Evolutionary conservation across 2,329 filamentous ascomycete species (phyloP).

Genomic region (Aspergillus novofumigatus): DNA sequence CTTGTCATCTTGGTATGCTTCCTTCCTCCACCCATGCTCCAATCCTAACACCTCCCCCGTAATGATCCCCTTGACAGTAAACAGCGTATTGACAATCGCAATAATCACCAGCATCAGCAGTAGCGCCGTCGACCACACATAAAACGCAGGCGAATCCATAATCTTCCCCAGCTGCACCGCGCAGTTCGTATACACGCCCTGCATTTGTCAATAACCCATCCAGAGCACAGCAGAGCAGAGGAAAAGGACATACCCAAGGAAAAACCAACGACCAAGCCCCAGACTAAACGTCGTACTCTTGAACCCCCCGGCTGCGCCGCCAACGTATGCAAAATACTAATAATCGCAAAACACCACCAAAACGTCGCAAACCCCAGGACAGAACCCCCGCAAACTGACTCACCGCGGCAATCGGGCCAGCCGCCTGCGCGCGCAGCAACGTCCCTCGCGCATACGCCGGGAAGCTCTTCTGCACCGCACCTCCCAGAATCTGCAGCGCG

Average conservation of each 20-base stretch:
- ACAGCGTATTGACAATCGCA: conserved; percentile 26
- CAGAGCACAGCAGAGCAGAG: neutral
- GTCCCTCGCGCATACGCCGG: conserved; percentile 29
- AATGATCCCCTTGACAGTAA: conserved; percentile 29
- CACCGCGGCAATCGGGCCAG: conserved; percentile 24
- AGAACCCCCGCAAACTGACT: conserved; percentile 38
- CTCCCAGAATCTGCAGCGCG: conserved; percentile 37
- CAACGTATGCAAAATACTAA: conserved; percentile 30
- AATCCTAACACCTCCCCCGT: conserved; percentile 29
- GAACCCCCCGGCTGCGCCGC: conserved; percentile 16
- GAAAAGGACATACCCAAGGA: conserved; percentile 31
- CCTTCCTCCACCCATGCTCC: conserved; percentile 21
- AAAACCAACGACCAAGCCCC: conserved; percentile 37
- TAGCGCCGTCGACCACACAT: conserved; percentile 36
- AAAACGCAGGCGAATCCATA: conserved; percentile 38
- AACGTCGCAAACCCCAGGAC: conserved; percentile 39
- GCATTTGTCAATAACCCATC: neutral
- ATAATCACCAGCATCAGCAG: conserved; percentile 33
- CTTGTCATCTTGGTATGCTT: neutral
- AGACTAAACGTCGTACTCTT: conserved; percentile 25
- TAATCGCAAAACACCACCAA: conserved; percentile 41
- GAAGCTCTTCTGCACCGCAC: conserved; percentile 30
- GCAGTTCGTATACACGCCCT: conserved; percentile 40
- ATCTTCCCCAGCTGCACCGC: conserved; percentile 35
- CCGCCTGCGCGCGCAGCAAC: conserved; percentile 32